phyloP scores from a whole-genome alignment of 805 yeast genomes.

The Yarrowia deformans region DNA sequence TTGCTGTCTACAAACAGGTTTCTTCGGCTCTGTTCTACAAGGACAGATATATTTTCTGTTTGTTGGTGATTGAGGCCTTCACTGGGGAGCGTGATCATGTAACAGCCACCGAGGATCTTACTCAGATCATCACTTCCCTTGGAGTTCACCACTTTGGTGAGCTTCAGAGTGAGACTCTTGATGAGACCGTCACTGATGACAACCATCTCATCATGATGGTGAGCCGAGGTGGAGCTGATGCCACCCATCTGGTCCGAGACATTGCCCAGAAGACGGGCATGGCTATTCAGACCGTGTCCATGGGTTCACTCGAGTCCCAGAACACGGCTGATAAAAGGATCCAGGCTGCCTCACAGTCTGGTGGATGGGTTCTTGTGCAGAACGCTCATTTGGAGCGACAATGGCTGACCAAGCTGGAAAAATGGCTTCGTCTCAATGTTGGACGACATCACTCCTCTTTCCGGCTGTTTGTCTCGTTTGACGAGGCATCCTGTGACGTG shows the following conservation, averaged over 20 bases:
- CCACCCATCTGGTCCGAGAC: slow-evolving; percentile 40
- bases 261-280: slow-evolving; percentile 44
- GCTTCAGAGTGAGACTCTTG: slow-evolving; percentile 14
- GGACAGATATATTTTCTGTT: slow-evolving; percentile 50
- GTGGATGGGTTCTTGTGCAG: slow-evolving; percentile 78
- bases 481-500: slow-evolving; percentile 53
- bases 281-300: slow-evolving; percentile 55
- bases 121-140: slow-evolving; percentile 14
- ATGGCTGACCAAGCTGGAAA: slow-evolving; percentile 67
- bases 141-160: slow-evolving; percentile 11
- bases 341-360: slow-evolving; percentile 55
- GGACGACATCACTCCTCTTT: slow-evolving; percentile 51
- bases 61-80: slow-evolving; percentile 33
- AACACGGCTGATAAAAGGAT: slow-evolving; percentile 65
- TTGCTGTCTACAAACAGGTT: slow-evolving; percentile 52
- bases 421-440: slow-evolving; percentile 52
- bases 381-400: slow-evolving; percentile 75
- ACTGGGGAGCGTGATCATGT: slow-evolving; percentile 18
- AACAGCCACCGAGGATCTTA: slow-evolving; percentile 23
- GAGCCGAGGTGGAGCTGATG: slow-evolving; percentile 31
- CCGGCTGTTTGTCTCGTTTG: slow-evolving; percentile 72
- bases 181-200: slow-evolving; percentile 3
- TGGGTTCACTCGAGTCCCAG: slow-evolving; percentile 77
- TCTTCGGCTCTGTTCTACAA: slow-evolving; percentile 57
- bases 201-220: slow-evolving; percentile 24